A percentile compares a stretch with the other conserved stretches of the same genome.
phyloP scores from a whole-genome alignment of 73 alveolate species.

The Uronychia binucleata region DNA sequence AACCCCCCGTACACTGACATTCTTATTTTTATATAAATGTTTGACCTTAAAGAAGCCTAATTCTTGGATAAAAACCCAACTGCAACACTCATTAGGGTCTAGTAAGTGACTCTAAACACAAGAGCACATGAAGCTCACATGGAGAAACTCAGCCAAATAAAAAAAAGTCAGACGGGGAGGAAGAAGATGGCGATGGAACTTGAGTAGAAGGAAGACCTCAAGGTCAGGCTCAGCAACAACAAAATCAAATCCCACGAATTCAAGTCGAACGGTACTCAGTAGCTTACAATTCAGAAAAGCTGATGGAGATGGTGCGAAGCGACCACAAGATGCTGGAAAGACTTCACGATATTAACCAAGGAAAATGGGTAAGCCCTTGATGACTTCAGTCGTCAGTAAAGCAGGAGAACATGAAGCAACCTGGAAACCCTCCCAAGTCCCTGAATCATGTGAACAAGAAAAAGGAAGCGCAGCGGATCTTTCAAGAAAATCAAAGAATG shows the following conservation, averaged over 20 bases:
- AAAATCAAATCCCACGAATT: conserved; percentile 8
- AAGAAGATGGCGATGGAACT: too few species aligned
- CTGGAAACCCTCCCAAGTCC: conserved; percentile 7
- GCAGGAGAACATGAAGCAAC: not conserved
- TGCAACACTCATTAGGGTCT: too few species aligned
- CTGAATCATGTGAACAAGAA: conserved; percentile 28
- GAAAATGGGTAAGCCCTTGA: conserved; percentile 36
- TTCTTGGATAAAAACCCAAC: too few species aligned
- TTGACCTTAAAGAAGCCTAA: too few species aligned
- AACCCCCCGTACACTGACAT: too few species aligned
- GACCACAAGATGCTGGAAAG: conserved; percentile 33
- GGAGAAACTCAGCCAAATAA: too few species aligned
- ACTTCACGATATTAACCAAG: conserved; percentile 46
- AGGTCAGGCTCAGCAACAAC: not conserved
- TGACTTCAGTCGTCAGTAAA: conserved; percentile 15
- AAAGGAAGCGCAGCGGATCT: conserved; percentile 55
- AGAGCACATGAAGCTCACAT: too few species aligned
- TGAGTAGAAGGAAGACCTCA: not conserved
- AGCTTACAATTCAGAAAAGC: conserved; percentile 5
- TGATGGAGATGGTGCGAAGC: conserved; percentile 37
- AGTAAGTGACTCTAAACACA: too few species aligned
- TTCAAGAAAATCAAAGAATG: conserved; percentile 42
- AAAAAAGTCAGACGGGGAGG: too few species aligned
- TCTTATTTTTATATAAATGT: too few species aligned
- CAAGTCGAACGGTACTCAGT: not conserved